Evolutionary conservation across 2,329 filamentous ascomycete genomes (phyloP).

Genomic region (Clonostachys chloroleuca): DNA sequence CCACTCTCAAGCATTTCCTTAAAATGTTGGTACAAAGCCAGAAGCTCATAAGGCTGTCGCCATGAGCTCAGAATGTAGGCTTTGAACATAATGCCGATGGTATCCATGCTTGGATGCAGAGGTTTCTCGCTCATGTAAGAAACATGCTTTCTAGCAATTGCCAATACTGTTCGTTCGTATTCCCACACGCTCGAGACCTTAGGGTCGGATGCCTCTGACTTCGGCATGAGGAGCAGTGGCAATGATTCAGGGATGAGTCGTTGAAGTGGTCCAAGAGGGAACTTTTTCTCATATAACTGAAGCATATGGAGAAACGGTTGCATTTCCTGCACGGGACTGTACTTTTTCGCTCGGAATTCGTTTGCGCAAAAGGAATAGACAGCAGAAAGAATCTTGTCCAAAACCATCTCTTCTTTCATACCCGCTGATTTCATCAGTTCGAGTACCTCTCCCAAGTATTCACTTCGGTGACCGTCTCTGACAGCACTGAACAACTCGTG

Average conservation of each 20-base stretch:
- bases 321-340: constrained; percentile 21
- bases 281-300: constrained; percentile 41
- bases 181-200: constrained; percentile 13
- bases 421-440: constrained; percentile 43
- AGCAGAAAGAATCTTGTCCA: constrained; percentile 39
- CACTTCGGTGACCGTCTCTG: too few relatives aligned
- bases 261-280: constrained; percentile 38
- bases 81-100: constrained; percentile 40
- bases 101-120: constrained; percentile 29
- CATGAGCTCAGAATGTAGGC: constrained; percentile 35
- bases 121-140: constrained; percentile 10
- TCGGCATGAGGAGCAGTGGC: constrained; percentile 16
- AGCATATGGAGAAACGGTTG: constrained; percentile 43
- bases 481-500: too few relatives aligned
- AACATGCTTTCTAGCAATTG: constrained; percentile 23
- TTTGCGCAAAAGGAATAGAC: constrained; percentile 37
- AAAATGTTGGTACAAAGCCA: constrained; percentile 42
- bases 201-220: neutral
- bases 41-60: constrained; percentile 29
- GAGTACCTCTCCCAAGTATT: constrained; percentile 30
- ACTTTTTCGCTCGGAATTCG: constrained; percentile 25
- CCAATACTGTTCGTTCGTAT: constrained; percentile 21
- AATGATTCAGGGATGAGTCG: constrained; percentile 27
- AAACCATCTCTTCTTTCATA: constrained; percentile 24
- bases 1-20: constrained; percentile 30